These are phyloP conservation scores for Pyricularia pennisetigena DNA, from an alignment of 2,329 filamentous ascomycete species.

Conservation along the genomic window DNA sequence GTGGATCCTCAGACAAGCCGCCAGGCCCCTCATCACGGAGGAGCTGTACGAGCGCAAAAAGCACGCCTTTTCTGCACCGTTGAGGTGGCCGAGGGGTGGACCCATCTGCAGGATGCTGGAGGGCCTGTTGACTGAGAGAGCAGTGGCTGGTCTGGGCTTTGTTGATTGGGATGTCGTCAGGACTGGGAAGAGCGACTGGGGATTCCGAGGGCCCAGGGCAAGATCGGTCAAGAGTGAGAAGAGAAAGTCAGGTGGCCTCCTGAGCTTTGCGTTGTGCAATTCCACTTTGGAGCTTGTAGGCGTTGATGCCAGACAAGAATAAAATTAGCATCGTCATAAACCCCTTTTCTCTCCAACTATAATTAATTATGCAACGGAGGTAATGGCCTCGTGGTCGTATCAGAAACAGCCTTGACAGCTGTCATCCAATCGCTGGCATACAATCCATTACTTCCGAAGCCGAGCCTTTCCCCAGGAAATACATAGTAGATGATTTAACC, in stretches of 20 bases:
- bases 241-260: too few species aligned
- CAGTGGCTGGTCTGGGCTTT: conserved; percentile 28
- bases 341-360: not conserved
- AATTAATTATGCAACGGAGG: not conserved
- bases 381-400: not conserved
- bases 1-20: conserved; percentile 40
- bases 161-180: conserved; percentile 25
- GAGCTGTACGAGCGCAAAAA: conserved; percentile 40
- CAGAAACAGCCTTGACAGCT: not conserved
- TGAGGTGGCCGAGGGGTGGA: conserved; percentile 27
- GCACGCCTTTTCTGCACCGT: conserved; percentile 36
- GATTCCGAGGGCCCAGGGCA: too few species aligned
- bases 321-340: too few species aligned
- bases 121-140: conserved; percentile 22
- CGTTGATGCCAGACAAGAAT: too few species aligned
- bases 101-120: conserved; percentile 27
- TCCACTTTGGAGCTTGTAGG: too few species aligned
- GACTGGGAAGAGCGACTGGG: too few species aligned
- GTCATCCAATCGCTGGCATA: not conserved
- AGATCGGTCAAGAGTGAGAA: too few species aligned
- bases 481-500: not conserved
- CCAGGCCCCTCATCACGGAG: conserved; percentile 42
- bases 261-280: too few species aligned
- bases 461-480: not conserved
- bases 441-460: not conserved